phyloP scores from a whole-genome alignment of 2,329 filamentous ascomycete genomes.

The Dactylellina leptospora region DNA sequence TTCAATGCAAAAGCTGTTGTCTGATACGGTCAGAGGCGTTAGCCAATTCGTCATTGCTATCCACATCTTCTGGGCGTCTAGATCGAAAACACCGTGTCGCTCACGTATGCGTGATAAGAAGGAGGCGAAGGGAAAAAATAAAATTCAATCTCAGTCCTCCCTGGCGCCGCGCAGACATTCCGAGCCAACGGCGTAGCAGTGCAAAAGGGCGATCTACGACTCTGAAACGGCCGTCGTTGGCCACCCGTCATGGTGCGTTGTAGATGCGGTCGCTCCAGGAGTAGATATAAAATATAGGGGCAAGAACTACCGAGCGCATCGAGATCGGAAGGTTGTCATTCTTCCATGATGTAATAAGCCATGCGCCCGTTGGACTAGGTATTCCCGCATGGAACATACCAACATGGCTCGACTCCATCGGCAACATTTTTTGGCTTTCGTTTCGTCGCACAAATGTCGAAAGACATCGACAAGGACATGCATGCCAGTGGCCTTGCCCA shows the following conservation, averaged over 20 bases:
- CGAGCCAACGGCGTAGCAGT: slow-evolving; percentile 36
- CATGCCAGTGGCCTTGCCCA: slow-evolving; percentile 37
- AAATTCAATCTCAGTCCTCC: slow-evolving; percentile 11
- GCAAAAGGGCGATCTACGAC: slow-evolving; percentile 29
- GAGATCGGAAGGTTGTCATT: slow-evolving; percentile 6
- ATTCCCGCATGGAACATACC: slow-evolving; percentile 15
- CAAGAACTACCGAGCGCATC: slow-evolving; percentile 20
- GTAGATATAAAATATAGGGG: neutral
- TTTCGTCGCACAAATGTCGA: slow-evolving; percentile 23
- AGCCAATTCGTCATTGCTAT: slow-evolving; percentile 32
- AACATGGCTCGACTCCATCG: slow-evolving; percentile 10
- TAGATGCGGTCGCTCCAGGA: slow-evolving; percentile 4
- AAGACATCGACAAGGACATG: slow-evolving; percentile 50
- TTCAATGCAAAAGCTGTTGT: slow-evolving; percentile 13
- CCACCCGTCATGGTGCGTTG: slow-evolving; percentile 36
- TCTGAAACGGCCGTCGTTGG: slow-evolving; percentile 51
- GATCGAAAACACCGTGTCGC: no score
- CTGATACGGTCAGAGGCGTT: slow-evolving; percentile 23
- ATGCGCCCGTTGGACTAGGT: slow-evolving; percentile 28
- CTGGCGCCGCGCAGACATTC: slow-evolving; percentile 30
- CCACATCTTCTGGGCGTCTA: slow-evolving; percentile 6
- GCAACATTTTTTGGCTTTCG: slow-evolving; percentile 22
- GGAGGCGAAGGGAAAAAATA: no score
- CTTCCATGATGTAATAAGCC: slow-evolving; percentile 47
- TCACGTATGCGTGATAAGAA: neutral